Evolutionary conservation across 257 asterid genomes (phyloP), one percentile per base, ranked within the genome.

Genomic region (Scutellaria galericulata): DNA sequence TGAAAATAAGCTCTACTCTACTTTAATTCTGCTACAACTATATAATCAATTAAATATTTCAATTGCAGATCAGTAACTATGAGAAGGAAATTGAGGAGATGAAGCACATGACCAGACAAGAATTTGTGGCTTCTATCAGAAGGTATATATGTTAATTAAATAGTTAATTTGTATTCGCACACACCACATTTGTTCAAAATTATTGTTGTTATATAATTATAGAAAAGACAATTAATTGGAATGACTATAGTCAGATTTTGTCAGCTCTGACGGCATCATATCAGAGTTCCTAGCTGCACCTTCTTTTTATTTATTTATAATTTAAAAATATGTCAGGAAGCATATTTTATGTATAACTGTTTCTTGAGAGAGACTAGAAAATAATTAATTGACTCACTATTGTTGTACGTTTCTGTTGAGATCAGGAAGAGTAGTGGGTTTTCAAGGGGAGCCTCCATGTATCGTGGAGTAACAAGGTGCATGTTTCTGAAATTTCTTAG

Each of bases 71-170:
- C 45, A 90, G 80, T 78, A 88, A 82, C 87, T 93, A 93, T 74
- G 98, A 93, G 84, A 93, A 89, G 75, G 98, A 93, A 78, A 10
- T 89, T 2, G 98, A 93, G 68, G 98, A 91, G 31, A 93, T 93
- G 98, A 93, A 93, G 68, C 71, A 91, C 64, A 91, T 93, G 98
- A 93, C 98, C 0, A 84, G 98, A 35, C 98, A 93, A 74, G 98
- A 93, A 83, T 93, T 91, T 79, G 98, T 93, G 69, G 98, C 97
- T 42, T 85, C 97, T 1, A 89, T 93, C 12, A 83, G 98, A 83
- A 89, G 98, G 98, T 88, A n/a, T 11, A 15, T 7, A 22, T 31
- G 2, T 31, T 3, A 31, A 31, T 31, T 2, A 24, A 24, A 24
- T 24, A 24, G 1, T 24, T 24, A 24, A 24, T 24, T 2, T 24